Evolutionary conservation across 139 green algal species (phyloP), one percentile per base, ranked within the genome.

Genomic region (Chlorella vulgaris): DNA sequence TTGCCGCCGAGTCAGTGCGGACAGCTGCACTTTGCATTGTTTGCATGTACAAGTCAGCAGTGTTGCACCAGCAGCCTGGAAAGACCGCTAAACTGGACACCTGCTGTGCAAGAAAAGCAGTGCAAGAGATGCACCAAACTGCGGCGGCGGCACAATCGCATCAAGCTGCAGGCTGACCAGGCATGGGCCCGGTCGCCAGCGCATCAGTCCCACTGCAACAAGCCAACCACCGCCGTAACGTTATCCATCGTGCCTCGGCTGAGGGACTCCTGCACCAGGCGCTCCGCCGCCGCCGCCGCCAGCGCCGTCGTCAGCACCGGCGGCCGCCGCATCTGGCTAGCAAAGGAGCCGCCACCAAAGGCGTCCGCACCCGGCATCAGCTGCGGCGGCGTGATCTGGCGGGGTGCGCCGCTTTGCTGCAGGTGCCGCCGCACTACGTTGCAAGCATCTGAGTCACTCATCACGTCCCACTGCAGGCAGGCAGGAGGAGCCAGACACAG

Each of bases 401-500:
- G 58, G 28, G 74, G 58, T 18, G 58, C 60, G 38, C 58, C 74
- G 5, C 55, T 24, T 55, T 76, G 74, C 65, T 70, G 53, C 81
- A 82, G 74, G 39, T 80, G 81, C 42, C 36, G 67, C n/a, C 33
- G 31, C 82, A 81, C 89, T 22, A 69, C 81, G 55, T 89, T 80
- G 0, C 90, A 91, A 22, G 89, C 89, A 61, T 91, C 75, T 58
- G 88, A 73, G 62, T 93, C 89, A 10, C 67, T 69, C 80, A 93
- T 38, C 39, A 93, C 89, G 53, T 93, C 89, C 89, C 89, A 93
- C 70, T 84, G 78, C 38, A 33, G 13, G 1, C 18, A 0, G 29
- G 35, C 47, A 31, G 70, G 18, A 40, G 61, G 22, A 36, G 61
- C 19, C 7, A 33, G 61, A 69, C 15, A 69, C 61, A 69, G 61